A percentile compares a stretch with the other conserved stretches of the same genome.
These are phyloP conservation scores for Gelatoporia subvermispora DNA, from an alignment of 768 basidiomycete species.

Conservation along the genomic window DNA sequence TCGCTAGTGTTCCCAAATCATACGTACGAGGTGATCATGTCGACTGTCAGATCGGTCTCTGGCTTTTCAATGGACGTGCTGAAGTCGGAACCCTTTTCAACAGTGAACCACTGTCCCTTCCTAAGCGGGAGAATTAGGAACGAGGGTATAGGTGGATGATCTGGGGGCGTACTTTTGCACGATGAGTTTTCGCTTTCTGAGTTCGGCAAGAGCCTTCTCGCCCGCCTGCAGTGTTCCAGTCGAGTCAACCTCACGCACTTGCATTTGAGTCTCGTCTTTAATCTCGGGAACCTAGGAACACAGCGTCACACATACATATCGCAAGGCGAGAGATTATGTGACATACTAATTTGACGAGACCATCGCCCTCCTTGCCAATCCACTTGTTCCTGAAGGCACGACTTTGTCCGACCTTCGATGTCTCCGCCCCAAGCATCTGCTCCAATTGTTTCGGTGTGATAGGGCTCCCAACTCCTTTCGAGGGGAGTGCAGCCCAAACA, in stretches of 20 bases:
- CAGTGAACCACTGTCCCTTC: conserved; percentile 94
- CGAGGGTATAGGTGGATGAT: background rate
- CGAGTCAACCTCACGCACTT: conserved; percentile 67
- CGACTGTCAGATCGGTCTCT: conserved; percentile 93
- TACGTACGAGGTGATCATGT: conserved; percentile 83
- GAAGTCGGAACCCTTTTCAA: conserved; percentile 80
- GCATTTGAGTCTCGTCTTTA: conserved; percentile 67
- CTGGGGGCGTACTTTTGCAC: conserved; percentile 64
- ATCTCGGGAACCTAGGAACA: conserved; percentile 53
- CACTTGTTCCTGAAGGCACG: conserved; percentile 96
- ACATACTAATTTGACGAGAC: conserved; percentile 81
- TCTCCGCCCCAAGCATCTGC: conserved; percentile 76
- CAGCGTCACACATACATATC: conserved; percentile 1
- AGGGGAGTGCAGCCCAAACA: conserved; percentile 82
- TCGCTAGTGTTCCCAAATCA: background rate
- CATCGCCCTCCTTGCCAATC: conserved; percentile 88
- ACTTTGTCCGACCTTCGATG: conserved; percentile 89
- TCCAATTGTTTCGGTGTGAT: conserved; percentile 66
- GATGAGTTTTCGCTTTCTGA: conserved; percentile 88
- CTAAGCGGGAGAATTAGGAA: conserved; percentile 36
- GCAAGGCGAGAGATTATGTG: background rate
- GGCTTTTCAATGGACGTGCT: conserved; percentile 88
- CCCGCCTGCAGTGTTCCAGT: conserved; percentile 69
- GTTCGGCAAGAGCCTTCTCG: conserved; percentile 79
- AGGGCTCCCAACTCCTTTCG: conserved; percentile 64